Evolutionary conservation across 768 basidiomycete genomes (phyloP), one percentile per base, ranked within the genome.

Genomic region (Dictyophora rubrovolvata): DNA sequence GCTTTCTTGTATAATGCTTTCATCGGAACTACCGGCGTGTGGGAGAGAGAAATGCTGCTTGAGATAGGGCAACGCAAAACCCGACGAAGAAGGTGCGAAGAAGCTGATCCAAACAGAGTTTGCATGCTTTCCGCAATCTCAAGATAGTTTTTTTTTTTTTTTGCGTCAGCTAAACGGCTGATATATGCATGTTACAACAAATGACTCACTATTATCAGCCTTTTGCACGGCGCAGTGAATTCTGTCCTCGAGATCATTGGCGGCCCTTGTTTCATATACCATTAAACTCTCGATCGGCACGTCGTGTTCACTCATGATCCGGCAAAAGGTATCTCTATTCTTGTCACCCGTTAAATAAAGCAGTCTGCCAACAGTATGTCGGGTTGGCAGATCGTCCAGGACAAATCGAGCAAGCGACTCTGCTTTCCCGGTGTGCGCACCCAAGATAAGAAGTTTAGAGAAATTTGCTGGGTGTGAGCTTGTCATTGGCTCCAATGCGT

Each of bases 331-430:
- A 62, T 90, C 87, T 17, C 81, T 75, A 60, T 89, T 91, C 74
- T 93, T 94, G 77, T 93, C 92, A 20, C 91, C 91, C 11, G 84
- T 89, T 9, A 95, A 77, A 67, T 90, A 92, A 6, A 93, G 68
- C 52, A 93, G 66, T 33, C 66, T 74, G 5, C 12, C 51, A 21
- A 21, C 17, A 28, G 51, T 17, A 11, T 49, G 28, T 46, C 50
- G 34, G 23, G 23, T 34, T 56, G 66, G 37, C 0, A 69, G 53
- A 54, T 79, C 75, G 0, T 62, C 50, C 49, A 86, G 64, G 61
- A 93, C 87, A 65, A 82, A 87, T 16, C 68, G 71, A 0, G 82
- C 87, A 12, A 91, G 81, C 37, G 76, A 73, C 64, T 84, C 84
- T n/a, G 80, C 81, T 16, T 78, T 87, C 4, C 91, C 92, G 1